Conservation (phyloP, 768 basidiomycete species). For the Leccinellum albellum region DNA sequence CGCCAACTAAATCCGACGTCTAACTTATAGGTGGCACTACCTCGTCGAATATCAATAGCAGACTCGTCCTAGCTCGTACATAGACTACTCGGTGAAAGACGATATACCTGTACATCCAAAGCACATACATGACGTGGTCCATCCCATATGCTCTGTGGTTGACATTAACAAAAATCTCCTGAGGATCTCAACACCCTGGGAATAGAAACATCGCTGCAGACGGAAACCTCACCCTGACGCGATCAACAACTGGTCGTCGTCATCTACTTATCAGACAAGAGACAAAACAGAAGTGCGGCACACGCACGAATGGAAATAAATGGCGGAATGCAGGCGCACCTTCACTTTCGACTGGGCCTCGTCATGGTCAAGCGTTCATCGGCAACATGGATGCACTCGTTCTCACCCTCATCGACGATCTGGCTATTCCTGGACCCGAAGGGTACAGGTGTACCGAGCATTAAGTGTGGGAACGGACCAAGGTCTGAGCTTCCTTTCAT, state of each 20-base stretch:
- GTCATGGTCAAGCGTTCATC: slow-evolving; percentile 4
- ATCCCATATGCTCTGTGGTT: slow-evolving; percentile 91
- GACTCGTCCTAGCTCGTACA: too few relatives aligned
- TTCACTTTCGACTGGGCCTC: slow-evolving; percentile 23
- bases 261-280: slow-evolving; percentile 1
- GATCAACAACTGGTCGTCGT: slow-evolving; percentile 53
- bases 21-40: too few relatives aligned
- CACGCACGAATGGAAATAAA: slow-evolving; percentile 80
- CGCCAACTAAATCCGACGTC: too few relatives aligned
- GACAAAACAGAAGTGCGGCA: neutral
- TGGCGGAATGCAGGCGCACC: slow-evolving; percentile 71
- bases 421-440: too few relatives aligned
- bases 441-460: too few relatives aligned
- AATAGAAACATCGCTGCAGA: neutral
- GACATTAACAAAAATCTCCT: slow-evolving; percentile 81
- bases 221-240: slow-evolving; percentile 57
- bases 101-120: slow-evolving; percentile 75
- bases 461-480: too few relatives aligned
- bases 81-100: too few relatives aligned
- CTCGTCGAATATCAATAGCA: too few relatives aligned
- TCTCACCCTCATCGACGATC: slow-evolving; percentile 34
- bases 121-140: slow-evolving; percentile 89
- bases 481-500: too few relatives aligned
- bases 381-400: slow-evolving; percentile 62
- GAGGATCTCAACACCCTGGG: neutral